Conservation (phyloP, 108 stramenopile species). For the Cyclostephanos tholiformis region DNA sequence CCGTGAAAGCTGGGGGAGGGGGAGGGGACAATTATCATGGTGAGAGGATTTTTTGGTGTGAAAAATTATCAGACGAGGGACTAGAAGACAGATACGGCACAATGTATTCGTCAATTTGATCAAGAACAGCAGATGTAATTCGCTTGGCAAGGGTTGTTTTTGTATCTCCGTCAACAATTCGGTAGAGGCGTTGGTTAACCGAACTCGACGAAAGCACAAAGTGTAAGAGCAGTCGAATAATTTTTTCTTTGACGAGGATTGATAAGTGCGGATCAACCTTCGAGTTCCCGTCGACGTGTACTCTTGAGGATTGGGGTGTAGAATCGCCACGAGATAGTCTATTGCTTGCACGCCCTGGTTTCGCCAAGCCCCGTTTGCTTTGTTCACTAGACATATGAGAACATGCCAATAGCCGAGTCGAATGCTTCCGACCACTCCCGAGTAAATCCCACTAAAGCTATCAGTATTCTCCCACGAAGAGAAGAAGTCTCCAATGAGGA, state of each 20-base stretch:
- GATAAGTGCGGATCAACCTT: conserved; percentile 2
- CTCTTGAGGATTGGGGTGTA: conserved; percentile 8
- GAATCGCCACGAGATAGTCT: neutral
- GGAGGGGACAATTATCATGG: no score
- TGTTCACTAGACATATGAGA: neutral
- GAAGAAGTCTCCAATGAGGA: conserved; percentile 33
- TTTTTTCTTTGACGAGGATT: conserved; percentile 31
- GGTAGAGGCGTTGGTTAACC: conserved; percentile 23
- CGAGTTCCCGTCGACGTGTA: neutral
- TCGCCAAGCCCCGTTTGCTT: neutral
- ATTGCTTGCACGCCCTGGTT: neutral
- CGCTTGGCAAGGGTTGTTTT: conserved; percentile 34
- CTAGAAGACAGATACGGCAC: conserved; percentile 27
- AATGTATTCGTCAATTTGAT: conserved; percentile 30
- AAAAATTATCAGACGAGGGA: neutral
- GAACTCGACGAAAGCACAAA: conserved; percentile 37
- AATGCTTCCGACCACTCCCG: conserved; percentile 31
- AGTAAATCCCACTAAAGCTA: conserved; percentile 2
- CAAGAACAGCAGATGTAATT: conserved; percentile 32
- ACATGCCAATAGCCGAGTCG: neutral
- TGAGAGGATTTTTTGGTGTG: no score
- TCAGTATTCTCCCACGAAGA: conserved; percentile 34
- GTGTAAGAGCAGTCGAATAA: conserved; percentile 33
- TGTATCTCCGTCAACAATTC: neutral
- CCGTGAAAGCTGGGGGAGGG: no score